Percentiles rank a stretch among this genome's conserved stretches.
phyloP scores from a whole-genome alignment of 768 basidiomycete genomes.

The Mycena vulgaris region DNA sequence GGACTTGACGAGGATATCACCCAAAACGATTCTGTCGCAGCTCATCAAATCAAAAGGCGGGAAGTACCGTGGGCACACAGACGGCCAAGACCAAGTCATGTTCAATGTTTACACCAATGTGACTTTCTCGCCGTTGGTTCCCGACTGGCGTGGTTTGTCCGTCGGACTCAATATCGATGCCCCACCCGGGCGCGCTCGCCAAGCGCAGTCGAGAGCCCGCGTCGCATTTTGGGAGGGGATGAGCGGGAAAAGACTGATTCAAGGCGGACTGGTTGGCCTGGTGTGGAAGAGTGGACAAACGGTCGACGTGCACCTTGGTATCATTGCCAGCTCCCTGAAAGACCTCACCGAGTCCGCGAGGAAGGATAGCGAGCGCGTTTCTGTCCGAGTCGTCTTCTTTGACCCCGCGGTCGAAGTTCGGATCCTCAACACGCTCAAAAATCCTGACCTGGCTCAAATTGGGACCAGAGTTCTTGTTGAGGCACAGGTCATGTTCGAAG shows the following conservation, averaged over 20 bases:
- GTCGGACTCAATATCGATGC: constrained; percentile 63
- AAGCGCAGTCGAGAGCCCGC: constrained; percentile 54
- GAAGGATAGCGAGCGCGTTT: constrained; percentile 47
- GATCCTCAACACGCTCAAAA: constrained; percentile 50
- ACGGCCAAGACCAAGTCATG: constrained; percentile 63
- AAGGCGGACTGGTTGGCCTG: constrained; percentile 76
- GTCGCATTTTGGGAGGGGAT: constrained; percentile 74
- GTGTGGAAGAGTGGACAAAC: constrained; percentile 57
- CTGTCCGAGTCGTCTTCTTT: constrained; percentile 73
- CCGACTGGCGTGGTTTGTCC: constrained; percentile 69
- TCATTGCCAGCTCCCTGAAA: constrained; percentile 56
- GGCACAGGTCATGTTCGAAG: constrained; percentile 76
- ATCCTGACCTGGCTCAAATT: constrained; percentile 28
- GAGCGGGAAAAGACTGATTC: constrained; percentile 70
- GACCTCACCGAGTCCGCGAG: constrained; percentile 66
- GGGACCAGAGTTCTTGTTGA: constrained; percentile 67
- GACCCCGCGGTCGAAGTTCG: constrained; percentile 70
- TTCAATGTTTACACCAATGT: constrained; percentile 76
- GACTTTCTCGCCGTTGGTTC: constrained; percentile 60
- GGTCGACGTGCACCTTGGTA: constrained; percentile 69
- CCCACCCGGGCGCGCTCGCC: constrained; percentile 71
- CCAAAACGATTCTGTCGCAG: constrained; percentile 58
- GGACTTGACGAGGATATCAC: constrained; percentile 52
- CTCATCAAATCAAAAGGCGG: constrained; percentile 71
- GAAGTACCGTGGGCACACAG: constrained; percentile 64